A percentile compares a stretch with the other conserved stretches of the same genome.
phyloP scores from a whole-genome alignment of 768 basidiomycete species.

The Fomitopsis pulvina region DNA sequence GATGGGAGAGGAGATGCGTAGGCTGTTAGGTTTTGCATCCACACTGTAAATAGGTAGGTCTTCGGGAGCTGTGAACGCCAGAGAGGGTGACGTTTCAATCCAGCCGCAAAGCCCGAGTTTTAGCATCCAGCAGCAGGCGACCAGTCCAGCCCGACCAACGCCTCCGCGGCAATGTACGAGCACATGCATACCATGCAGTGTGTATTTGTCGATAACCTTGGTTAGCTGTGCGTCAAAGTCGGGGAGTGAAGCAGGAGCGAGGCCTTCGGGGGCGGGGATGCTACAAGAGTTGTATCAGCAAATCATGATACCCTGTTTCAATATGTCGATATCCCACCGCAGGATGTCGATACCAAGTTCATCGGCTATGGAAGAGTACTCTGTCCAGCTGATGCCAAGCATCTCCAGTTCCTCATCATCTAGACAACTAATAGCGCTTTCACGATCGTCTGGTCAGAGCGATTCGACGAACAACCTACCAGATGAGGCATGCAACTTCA shows the following conservation, averaged over 20 bases:
- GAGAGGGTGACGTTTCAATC: slow-evolving; percentile 27
- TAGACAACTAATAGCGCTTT: slow-evolving; percentile 58
- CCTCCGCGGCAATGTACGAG: slow-evolving; percentile 93
- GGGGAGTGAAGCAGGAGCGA: slow-evolving; percentile 57
- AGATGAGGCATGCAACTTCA: slow-evolving; percentile 77
- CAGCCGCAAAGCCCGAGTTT: slow-evolving; percentile 87
- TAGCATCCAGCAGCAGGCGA: slow-evolving; percentile 90
- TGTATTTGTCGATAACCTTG: slow-evolving; percentile 62
- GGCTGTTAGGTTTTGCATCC: background rate
- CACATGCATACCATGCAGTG: slow-evolving; percentile 62
- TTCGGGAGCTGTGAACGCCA: slow-evolving; percentile 7
- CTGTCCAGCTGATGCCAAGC: slow-evolving; percentile 81
- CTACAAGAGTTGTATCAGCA: slow-evolving; percentile 28
- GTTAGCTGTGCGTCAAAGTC: slow-evolving; percentile 62
- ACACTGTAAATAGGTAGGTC: background rate
- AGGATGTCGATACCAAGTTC: slow-evolving; percentile 72
- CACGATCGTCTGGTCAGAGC: background rate
- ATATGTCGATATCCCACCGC: slow-evolving; percentile 45
- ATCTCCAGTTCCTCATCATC: slow-evolving; percentile 80
- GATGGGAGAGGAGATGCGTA: background rate
- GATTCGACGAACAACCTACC: slow-evolving; percentile 37
- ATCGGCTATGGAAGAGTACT: slow-evolving; percentile 60
- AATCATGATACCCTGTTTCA: background rate
- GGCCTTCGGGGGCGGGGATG: slow-evolving; percentile 85
- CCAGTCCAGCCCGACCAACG: slow-evolving; percentile 86